These are phyloP conservation scores for Vachellia pachyceras DNA, from an alignment of 306 rosid species.

Conservation along the genomic window DNA sequence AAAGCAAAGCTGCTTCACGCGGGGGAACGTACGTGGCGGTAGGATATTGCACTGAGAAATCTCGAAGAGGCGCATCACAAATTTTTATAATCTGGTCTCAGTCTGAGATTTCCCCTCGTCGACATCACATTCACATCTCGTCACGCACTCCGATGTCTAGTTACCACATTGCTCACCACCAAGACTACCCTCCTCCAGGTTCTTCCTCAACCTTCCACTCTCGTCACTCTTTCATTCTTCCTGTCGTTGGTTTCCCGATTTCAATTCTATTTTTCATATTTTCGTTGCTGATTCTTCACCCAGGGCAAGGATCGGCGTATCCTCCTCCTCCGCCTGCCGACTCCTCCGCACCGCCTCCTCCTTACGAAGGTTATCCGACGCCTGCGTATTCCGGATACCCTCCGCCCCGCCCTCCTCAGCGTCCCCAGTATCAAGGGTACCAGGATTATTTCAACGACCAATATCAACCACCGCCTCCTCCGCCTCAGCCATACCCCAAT, in stretches of 20 bases:
- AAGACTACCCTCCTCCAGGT: slow-evolving; percentile 55
- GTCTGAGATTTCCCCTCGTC: neutral
- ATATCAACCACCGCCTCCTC: slow-evolving; percentile 62
- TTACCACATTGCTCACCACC: slow-evolving; percentile 47
- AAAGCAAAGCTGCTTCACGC: neutral
- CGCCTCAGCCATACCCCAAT: slow-evolving; percentile 40
- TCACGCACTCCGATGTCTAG: slow-evolving; percentile 28
- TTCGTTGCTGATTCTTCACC: neutral
- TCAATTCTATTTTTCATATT: neutral
- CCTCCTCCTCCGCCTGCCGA: slow-evolving; percentile 37
- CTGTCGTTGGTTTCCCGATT: neutral
- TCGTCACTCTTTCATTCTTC: neutral
- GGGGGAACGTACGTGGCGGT: neutral
- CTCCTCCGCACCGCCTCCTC: slow-evolving; percentile 45
- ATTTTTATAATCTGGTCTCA: neutral
- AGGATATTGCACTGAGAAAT: neutral
- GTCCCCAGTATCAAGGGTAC: slow-evolving; percentile 63
- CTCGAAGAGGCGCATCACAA: neutral
- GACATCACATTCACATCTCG: neutral
- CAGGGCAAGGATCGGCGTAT: slow-evolving; percentile 59
- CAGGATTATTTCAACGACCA: slow-evolving; percentile 77
- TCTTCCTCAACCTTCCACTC: neutral
- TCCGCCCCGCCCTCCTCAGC: slow-evolving; percentile 53
- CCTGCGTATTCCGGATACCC: slow-evolving; percentile 42
- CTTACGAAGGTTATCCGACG: slow-evolving; percentile 44